Evolutionary conservation across 352 stramenopile species (phyloP).

Genomic region (Globisporangium nagaii): DNA sequence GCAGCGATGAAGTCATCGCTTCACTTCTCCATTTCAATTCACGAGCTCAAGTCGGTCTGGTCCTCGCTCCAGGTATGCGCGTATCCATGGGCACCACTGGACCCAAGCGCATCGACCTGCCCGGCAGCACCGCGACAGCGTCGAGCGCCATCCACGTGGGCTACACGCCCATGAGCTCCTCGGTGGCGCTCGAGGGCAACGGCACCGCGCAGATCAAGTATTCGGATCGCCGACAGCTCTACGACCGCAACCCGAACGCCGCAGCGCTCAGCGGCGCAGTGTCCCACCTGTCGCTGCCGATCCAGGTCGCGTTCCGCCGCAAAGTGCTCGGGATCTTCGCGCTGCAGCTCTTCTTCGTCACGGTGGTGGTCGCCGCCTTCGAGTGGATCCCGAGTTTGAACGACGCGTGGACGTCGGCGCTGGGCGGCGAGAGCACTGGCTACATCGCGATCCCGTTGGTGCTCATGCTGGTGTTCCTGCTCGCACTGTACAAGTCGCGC

Average conservation of each 20-base stretch:
- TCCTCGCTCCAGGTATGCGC: no score
- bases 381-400: not conserved
- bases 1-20: no score
- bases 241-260: not conserved
- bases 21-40: no score
- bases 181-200: not conserved
- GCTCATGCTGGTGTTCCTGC: not conserved
- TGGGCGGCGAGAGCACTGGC: not conserved
- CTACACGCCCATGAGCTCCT: not conserved
- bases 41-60: no score
- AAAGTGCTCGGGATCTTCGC: slow-evolving; percentile 1
- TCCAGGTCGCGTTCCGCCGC: not conserved
- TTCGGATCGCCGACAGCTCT: not conserved
- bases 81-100: no score
- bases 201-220: not conserved
- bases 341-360: slow-evolving; percentile 4
- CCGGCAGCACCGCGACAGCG: no score
- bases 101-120: no score
- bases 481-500: not conserved
- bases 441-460: not conserved
- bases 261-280: not conserved
- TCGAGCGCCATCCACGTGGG: not conserved
- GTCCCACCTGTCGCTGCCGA: not conserved
- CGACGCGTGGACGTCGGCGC: not conserved
- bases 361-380: not conserved